phyloP scores from a whole-genome alignment of 805 yeast species.

The Candida mattraensis region DNA sequence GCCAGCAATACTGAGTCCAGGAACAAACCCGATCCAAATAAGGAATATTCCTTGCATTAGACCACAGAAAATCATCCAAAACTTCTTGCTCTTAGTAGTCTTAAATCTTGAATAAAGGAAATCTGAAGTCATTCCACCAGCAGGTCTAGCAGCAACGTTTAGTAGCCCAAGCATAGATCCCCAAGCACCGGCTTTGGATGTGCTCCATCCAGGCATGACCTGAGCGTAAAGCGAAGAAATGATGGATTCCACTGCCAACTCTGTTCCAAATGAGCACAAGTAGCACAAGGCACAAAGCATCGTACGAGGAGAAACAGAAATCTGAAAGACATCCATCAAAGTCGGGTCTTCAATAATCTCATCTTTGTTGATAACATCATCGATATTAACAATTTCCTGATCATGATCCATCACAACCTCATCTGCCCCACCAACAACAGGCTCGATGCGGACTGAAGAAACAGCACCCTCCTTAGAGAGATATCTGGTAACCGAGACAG shows the following conservation, averaged over 20 bases:
- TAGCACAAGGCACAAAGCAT: constrained; percentile 31
- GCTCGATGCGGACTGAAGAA: constrained; percentile 6
- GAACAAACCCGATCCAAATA: constrained; percentile 36
- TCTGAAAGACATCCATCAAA: constrained; percentile 13
- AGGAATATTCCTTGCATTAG: constrained; percentile 35
- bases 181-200: constrained; percentile 31
- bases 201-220: constrained; percentile 19
- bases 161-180: constrained; percentile 35
- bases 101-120: constrained; percentile 28
- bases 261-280: constrained; percentile 32
- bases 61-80: constrained; percentile 33
- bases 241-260: constrained; percentile 31
- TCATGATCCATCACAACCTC: constrained; percentile 4
- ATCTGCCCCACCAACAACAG: constrained; percentile 4
- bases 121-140: constrained; percentile 33
- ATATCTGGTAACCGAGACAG: constrained; percentile 24
- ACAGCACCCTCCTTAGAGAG: constrained; percentile 7
- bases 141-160: constrained; percentile 32
- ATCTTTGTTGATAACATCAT: constrained; percentile 22
- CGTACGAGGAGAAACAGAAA: constrained; percentile 28
- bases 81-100: constrained; percentile 34
- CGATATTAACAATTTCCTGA: constrained; percentile 4
- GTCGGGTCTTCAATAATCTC: constrained; percentile 32
- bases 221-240: constrained; percentile 25
- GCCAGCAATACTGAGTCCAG: constrained; percentile 28